Evolutionary conservation across 2,329 filamentous ascomycete species (phyloP).

Genomic region (Claviceps citrina): DNA sequence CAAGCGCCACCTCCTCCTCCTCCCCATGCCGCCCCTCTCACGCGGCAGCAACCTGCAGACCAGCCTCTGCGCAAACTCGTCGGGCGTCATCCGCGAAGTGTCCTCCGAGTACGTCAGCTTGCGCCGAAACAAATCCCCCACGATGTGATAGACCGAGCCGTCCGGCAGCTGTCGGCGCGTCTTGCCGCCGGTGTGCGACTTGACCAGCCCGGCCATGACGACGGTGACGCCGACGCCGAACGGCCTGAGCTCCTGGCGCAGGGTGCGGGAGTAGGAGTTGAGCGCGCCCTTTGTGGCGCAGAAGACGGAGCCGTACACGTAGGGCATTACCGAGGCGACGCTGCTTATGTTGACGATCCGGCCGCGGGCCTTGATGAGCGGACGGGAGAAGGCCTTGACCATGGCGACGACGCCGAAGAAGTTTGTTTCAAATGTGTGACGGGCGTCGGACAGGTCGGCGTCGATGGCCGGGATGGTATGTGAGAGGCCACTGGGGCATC

Average conservation of each 20-base stretch:
- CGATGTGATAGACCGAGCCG: not conserved
- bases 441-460: not conserved
- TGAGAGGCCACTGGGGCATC: not conserved
- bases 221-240: conserved; percentile 1
- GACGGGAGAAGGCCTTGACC: not conserved
- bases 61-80: not conserved
- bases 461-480: not conserved
- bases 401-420: not conserved
- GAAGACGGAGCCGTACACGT: conserved; percentile 1
- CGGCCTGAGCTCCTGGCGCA: not conserved
- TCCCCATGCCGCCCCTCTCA: not conserved
- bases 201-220: not conserved
- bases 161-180: not conserved
- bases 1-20: not conserved
- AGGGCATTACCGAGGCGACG: not conserved
- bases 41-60: not conserved
- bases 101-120: not conserved
- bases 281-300: not conserved
- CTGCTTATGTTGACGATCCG: not conserved
- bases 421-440: not conserved
- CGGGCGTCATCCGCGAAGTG: not conserved
- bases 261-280: not conserved
- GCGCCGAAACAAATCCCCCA: not conserved
- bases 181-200: not conserved
- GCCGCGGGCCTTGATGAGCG: not conserved